phyloP scores from a whole-genome alignment of 2,329 filamentous ascomycete genomes.

The Pseudogymnoascus destructans region DNA sequence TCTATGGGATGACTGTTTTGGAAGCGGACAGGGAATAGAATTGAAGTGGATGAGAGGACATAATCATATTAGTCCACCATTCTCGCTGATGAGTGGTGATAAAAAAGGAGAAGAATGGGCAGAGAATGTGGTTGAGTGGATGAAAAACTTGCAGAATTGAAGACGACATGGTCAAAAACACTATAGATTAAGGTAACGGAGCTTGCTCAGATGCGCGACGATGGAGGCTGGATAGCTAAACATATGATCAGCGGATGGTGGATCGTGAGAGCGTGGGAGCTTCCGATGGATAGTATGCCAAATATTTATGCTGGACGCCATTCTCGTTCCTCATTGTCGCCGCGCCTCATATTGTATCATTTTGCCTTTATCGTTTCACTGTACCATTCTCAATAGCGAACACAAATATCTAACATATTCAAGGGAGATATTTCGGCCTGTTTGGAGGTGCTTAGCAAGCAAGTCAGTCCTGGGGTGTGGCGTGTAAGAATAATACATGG shows the following conservation, averaged over 20 bases:
- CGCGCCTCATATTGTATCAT: neutral
- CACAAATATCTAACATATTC: neutral
- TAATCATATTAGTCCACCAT: slow-evolving; percentile 24
- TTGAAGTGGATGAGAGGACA: slow-evolving; percentile 18
- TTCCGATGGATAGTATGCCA: neutral
- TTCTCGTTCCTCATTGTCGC: neutral
- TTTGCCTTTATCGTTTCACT: neutral
- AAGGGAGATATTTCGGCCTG: neutral
- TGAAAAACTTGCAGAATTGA: slow-evolving; percentile 12
- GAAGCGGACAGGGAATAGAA: slow-evolving; percentile 15
- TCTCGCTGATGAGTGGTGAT: slow-evolving; percentile 20
- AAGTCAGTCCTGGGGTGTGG: neutral
- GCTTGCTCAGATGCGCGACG: neutral
- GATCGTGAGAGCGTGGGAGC: neutral
- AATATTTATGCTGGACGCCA: neutral
- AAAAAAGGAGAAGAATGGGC: slow-evolving; percentile 22
- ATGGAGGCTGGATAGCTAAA: neutral
- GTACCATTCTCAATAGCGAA: neutral
- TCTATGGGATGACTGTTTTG: slow-evolving; percentile 19
- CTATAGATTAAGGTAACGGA: neutral
- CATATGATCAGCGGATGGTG: neutral
- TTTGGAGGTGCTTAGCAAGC: neutral
- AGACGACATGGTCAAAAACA: neutral
- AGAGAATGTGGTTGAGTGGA: slow-evolving; percentile 21
- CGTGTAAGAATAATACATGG: neutral